Evolutionary conservation across 805 yeast species (phyloP), one percentile per base, ranked within the genome.

Genomic region (Candida piceae): DNA sequence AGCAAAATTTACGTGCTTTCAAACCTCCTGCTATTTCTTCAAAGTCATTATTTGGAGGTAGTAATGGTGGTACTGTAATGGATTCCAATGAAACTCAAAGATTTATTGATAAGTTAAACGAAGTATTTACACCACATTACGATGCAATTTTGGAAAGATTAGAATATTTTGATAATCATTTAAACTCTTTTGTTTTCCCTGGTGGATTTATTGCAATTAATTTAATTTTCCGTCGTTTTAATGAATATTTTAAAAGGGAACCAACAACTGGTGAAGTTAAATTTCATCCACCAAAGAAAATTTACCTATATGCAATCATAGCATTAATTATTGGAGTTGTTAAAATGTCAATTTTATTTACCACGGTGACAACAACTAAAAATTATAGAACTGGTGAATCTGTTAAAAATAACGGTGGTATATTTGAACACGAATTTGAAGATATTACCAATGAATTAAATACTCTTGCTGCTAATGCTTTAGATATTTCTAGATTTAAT

Each of bases 61-160:
- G 17, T 2, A 16, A 17, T 10, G 17, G 7, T 17, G 15, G 18
- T 6, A 34, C 40, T 16, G 42, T n/a, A n/a, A n/a, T n/a, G n/a
- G n/a, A n/a, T n/a, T n/a, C n/a, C n/a, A n/a, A 36, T 24, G 26
- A 24, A 24, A 5, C 5, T 19, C 31, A 32, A 7, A 11, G 19
- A 7, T 31, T 45, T 12, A 32, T 42, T 26, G 31, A 35, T n/a
- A 19, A 29, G 7, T 13, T 42, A 5, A 38, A 49, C n/a, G 31
- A 30, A 4, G 19, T 22, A 9, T 16, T 39, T 7, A 18, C 42
- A 3, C 49, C 49, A 2, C 28, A 46, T 29, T 43, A 40, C 26
- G 38, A 40, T 7, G 57, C 58, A 2, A 29, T 51, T 13, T n/a
- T 34, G 5, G 59, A 55, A 33, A 34, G 54, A 32, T 9, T 56